Conservation (phyloP, 371 early-diverging fungal genomes). For the Basidiobolus meristosporus region DNA sequence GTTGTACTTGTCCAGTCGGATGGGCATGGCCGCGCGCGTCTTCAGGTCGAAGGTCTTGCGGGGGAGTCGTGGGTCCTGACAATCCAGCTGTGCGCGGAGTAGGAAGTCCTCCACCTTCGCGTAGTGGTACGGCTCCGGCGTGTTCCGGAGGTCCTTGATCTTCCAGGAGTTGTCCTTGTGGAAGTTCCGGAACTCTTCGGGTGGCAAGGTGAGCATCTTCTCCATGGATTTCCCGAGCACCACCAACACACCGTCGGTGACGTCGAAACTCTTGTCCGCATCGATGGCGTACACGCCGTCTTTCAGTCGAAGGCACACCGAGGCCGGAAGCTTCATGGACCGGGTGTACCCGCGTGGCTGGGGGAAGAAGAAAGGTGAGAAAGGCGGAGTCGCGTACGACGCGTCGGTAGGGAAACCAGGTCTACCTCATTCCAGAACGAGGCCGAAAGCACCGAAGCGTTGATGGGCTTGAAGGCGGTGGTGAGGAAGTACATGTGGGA, state of each 20-base stretch:
- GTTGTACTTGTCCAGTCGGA: conserved; percentile 63
- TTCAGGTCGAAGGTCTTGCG: conserved; percentile 81
- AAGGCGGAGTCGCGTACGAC: too few species aligned
- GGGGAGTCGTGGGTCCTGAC: conserved; percentile 52
- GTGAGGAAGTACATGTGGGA: conserved; percentile 63
- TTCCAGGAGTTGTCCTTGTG: background rate
- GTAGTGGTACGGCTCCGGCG: conserved; percentile 14
- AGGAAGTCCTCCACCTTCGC: conserved; percentile 34
- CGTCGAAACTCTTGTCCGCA: conserved; percentile 54
- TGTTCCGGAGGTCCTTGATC: background rate
- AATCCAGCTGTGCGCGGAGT: conserved; percentile 84
- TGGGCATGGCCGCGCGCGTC: conserved; percentile 69
- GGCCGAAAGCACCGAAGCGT: conserved; percentile 33
- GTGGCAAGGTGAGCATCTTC: conserved; percentile 14
- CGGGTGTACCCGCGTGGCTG: conserved; percentile 30
- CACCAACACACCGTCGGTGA: background rate
- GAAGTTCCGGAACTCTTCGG: conserved; percentile 2
- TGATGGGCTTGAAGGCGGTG: conserved; percentile 38
- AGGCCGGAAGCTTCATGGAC: conserved; percentile 30
- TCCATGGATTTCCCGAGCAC: conserved; percentile 1
- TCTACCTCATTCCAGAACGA: conserved; percentile 31
- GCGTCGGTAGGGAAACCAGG: background rate
- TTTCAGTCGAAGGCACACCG: conserved; percentile 21
- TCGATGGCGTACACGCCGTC: conserved; percentile 66
- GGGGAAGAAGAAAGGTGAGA: too few species aligned